These are phyloP conservation scores for Effrenium voratum DNA, from an alignment of 73 alveolate species.

Conservation along the genomic window DNA sequence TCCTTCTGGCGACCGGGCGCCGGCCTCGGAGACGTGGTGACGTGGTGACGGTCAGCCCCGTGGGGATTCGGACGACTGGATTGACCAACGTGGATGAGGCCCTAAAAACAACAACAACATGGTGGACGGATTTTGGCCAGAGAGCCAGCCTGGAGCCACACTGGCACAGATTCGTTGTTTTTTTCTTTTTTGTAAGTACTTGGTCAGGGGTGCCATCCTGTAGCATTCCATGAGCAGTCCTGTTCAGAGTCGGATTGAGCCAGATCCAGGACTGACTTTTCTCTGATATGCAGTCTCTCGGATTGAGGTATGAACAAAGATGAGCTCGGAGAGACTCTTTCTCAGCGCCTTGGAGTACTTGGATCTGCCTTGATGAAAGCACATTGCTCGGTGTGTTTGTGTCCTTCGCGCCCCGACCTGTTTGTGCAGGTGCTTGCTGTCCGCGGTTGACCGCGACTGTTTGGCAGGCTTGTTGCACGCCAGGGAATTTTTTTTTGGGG, in stretches of 20 bases:
- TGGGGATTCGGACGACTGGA: too few relatives aligned
- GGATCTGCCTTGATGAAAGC: too few relatives aligned
- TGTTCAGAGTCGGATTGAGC: too few relatives aligned
- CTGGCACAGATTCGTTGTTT: too few relatives aligned
- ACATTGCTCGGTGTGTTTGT: too few relatives aligned
- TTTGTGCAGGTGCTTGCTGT: slow-evolving; percentile 92
- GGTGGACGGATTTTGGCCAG: too few relatives aligned
- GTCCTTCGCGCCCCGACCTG: background rate
- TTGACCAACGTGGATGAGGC: background rate
- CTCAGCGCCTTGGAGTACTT: slow-evolving; percentile 92
- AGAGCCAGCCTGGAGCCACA: too few relatives aligned
- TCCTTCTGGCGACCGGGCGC: slow-evolving; percentile 95
- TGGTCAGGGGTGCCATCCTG: background rate
- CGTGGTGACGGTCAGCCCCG: background rate
- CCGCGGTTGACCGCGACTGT: slow-evolving; percentile 96
- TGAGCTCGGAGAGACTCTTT: slow-evolving; percentile 96
- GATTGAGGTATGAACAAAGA: slow-evolving; percentile 66
- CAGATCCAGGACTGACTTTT: background rate
- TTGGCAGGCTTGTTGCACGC: slow-evolving; percentile 95
- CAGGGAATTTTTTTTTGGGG: background rate
- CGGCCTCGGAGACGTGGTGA: background rate
- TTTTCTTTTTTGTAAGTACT: too few relatives aligned
- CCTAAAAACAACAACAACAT: background rate
- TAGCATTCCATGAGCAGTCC: background rate
- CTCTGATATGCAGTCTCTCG: background rate